A percentile compares a stretch with the other conserved stretches of the same genome.
phyloP scores from a whole-genome alignment of 345 rosid genomes.

The Melastoma malabathricum region DNA sequence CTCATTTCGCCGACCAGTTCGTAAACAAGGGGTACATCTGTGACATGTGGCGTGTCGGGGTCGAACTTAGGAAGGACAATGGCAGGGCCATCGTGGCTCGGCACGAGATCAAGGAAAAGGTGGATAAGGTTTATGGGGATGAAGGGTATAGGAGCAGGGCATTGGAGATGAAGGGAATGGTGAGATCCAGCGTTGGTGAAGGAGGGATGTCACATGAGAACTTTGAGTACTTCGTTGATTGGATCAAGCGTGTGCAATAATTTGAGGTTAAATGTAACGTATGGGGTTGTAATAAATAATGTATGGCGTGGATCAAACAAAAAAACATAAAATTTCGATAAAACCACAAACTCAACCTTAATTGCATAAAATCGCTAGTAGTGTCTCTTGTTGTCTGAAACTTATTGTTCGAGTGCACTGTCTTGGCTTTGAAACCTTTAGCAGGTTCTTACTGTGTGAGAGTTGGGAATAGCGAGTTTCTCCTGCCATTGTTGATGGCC shows the following conservation, averaged over 20 bases:
- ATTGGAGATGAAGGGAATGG: background rate
- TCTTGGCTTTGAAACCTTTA: too few relatives aligned
- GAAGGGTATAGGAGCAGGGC: background rate
- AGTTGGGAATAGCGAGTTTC: too few relatives aligned
- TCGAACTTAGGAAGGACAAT: slow-evolving; percentile 1
- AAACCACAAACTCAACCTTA: too few relatives aligned
- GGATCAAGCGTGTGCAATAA: background rate
- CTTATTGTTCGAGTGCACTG: too few relatives aligned
- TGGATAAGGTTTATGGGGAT: background rate
- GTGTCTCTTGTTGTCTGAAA: too few relatives aligned
- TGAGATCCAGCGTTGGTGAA: background rate
- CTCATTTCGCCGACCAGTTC: slow-evolving; percentile 32
- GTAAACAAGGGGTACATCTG: slow-evolving; percentile 23
- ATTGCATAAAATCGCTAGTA: too few relatives aligned
- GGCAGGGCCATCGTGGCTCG: background rate
- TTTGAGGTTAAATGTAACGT: too few relatives aligned
- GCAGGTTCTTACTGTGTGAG: too few relatives aligned
- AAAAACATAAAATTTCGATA: too few relatives aligned
- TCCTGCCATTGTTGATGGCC: too few relatives aligned
- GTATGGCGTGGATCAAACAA: too few relatives aligned
- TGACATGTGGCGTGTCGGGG: slow-evolving; percentile 31
- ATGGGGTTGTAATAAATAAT: too few relatives aligned
- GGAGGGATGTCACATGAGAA: slow-evolving; percentile 2
- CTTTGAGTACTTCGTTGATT: slow-evolving; percentile 3
- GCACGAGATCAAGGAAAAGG: slow-evolving; percentile 6